Conservation (phyloP, 2,329 filamentous ascomycete genomes). For the Stachybotrys chartarum region DNA sequence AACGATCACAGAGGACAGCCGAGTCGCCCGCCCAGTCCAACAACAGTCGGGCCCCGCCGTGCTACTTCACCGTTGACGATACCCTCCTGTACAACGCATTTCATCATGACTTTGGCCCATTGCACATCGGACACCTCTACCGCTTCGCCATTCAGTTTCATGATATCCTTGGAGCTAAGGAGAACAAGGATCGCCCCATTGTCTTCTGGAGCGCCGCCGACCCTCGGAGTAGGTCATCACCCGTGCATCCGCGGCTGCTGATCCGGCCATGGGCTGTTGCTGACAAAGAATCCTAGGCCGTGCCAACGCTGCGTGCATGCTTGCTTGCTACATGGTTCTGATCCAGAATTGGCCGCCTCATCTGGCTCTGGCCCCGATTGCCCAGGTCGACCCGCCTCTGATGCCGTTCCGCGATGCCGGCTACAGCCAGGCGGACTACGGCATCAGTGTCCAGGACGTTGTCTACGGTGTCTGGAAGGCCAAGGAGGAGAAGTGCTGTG, state of each 20-base stretch:
- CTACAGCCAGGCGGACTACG: slow-evolving; percentile 97
- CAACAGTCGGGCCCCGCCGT: slow-evolving; percentile 49
- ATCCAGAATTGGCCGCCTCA: slow-evolving; percentile 98
- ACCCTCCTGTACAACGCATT: slow-evolving; percentile 94
- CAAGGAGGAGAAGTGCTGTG: slow-evolving; percentile 89
- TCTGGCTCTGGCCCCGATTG: slow-evolving; percentile 87
- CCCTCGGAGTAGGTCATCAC: slow-evolving; percentile 64
- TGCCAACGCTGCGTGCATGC: slow-evolving; percentile 87
- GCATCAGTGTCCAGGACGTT: slow-evolving; percentile 91
- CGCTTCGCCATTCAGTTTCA: slow-evolving; percentile 94
- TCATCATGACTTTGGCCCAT: slow-evolving; percentile 94
- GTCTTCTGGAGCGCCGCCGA: slow-evolving; percentile 96
- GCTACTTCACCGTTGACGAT: slow-evolving; percentile 94
- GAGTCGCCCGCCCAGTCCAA: slow-evolving; percentile 30
- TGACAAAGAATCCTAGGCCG: slow-evolving; percentile 47
- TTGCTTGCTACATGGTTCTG: slow-evolving; percentile 97
- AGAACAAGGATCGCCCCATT: slow-evolving; percentile 82
- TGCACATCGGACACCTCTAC: slow-evolving; percentile 96
- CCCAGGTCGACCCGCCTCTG: slow-evolving; percentile 91
- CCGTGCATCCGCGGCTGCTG: background rate
- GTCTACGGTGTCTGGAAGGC: slow-evolving; percentile 99
- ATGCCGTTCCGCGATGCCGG: slow-evolving; percentile 99
- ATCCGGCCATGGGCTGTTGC: background rate
- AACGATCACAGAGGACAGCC: slow-evolving; percentile 48
- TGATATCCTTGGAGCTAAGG: slow-evolving; percentile 84